Evolutionary conservation across 164 flowering plant species (phyloP), one percentile per base, ranked within the genome.

Genomic region (Vitis rotundifolia): DNA sequence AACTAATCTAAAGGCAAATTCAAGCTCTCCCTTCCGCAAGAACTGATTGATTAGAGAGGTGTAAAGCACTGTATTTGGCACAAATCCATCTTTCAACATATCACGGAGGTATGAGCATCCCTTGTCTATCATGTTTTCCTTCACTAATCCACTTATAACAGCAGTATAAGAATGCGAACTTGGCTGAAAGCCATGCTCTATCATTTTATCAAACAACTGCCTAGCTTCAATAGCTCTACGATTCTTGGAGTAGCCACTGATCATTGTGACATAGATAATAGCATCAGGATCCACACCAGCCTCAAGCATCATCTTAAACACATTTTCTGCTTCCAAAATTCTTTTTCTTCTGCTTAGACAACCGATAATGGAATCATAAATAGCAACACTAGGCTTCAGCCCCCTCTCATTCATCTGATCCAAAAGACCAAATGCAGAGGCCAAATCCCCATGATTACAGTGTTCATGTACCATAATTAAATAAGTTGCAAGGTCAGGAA

Each of bases 321-420:
- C 37, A 52, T 47, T 49, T 64, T 85, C 80, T 9, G 90, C 95
- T 59, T 87, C 91, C 66, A 22, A 59, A 59, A 90, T 53, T 76
- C 84, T 79, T 55, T 73, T 80, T 52, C 79, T 78, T 55, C 72
- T 80, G 70, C 86, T 67, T 22, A 90, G 68, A 71, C 76, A 74
- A 68, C 81, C 71, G 9, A 90, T 82, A 16, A 90, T 83, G 0
- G 84, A 61, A 63, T 85, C 80, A 79, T 87, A 90, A 55, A 87
- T 82, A 51, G 90, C 89, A 75, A 88, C 87, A 75, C 68, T 78
- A 28, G 91, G 93, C 59, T 70, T 77, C 63, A 87, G n/a, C 68
- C 91, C 86, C 55, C 68, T 74, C 68, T 77, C 77, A 37, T 66
- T 65, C 85, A 88, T 82, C 67, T 81, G 73, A 56, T 80, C 76